phyloP scores from a whole-genome alignment of 2,329 filamentous ascomycete species.

The Colletotrichum eremochloae region DNA sequence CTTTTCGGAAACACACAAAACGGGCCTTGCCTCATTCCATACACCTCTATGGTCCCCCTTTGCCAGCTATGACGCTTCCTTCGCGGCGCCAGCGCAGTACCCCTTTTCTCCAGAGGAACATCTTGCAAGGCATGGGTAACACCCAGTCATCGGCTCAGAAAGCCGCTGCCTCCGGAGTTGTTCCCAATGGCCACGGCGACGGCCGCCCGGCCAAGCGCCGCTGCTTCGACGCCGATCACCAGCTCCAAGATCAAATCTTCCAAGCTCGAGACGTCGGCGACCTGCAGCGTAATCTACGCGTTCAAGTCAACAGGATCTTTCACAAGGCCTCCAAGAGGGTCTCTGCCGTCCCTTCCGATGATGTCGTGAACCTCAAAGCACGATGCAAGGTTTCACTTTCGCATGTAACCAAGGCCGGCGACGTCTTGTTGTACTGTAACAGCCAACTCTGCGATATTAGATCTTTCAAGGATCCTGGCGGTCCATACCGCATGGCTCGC shows the following conservation, averaged over 20 bases:
- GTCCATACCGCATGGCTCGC: constrained; percentile 60
- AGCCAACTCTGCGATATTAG: constrained; percentile 67
- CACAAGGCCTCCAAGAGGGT: constrained; percentile 56
- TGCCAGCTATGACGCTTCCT: constrained; percentile 63
- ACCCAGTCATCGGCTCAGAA: constrained; percentile 57
- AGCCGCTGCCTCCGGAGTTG: constrained; percentile 51
- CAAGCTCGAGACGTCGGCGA: constrained; percentile 50
- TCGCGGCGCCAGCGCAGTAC: constrained; percentile 62
- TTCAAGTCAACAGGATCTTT: constrained; percentile 66
- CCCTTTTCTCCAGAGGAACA: constrained; percentile 68
- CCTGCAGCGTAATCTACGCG: constrained; percentile 60
- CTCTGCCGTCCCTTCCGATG: constrained; percentile 46
- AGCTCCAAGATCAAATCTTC: constrained; percentile 52
- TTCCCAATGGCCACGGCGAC: constrained; percentile 52
- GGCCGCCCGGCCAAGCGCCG: constrained; percentile 63
- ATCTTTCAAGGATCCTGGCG: constrained; percentile 62
- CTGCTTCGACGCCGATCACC: constrained; percentile 54
- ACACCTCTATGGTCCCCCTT: constrained; percentile 47
- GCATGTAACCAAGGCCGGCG: constrained; percentile 43
- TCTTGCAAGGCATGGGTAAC: constrained; percentile 61
- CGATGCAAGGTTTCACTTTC: constrained; percentile 60
- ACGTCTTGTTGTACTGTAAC: constrained; percentile 62
- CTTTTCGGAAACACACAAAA: constrained; percentile 24
- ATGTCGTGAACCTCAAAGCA: constrained; percentile 51
- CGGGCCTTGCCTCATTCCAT: constrained; percentile 25